Evolutionary conservation across 2,329 filamentous ascomycete species (phyloP).

Genomic region (Macroventuria anomochaeta): DNA sequence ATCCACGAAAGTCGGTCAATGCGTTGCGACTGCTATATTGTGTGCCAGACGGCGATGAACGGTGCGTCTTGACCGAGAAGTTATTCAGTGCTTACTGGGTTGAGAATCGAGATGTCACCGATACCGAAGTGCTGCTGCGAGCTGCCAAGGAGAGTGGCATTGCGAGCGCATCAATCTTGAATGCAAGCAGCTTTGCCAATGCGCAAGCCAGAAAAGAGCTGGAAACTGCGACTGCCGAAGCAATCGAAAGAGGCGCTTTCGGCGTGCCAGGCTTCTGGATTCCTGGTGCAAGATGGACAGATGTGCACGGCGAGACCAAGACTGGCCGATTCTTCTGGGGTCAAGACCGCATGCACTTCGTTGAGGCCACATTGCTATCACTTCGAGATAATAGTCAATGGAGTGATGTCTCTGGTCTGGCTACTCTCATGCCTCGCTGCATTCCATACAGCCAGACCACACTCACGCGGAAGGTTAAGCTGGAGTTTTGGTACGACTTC

Average conservation of each 20-base stretch:
- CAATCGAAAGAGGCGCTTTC: constrained; percentile 43
- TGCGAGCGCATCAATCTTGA: constrained; percentile 11
- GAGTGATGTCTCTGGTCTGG: constrained; percentile 22
- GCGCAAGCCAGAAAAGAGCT: constrained; percentile 31
- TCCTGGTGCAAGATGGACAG: constrained; percentile 28
- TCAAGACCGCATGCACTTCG: constrained; percentile 48
- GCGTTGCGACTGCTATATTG: constrained; percentile 40
- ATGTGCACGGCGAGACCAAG: constrained; percentile 19
- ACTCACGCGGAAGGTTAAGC: constrained; percentile 15
- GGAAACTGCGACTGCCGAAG: constrained; percentile 34
- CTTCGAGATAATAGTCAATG: constrained; percentile 16
- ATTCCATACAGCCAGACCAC: constrained; percentile 9
- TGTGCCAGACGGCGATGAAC: constrained; percentile 26
- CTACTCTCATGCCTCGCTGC: constrained; percentile 35
- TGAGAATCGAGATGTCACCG: constrained; percentile 36
- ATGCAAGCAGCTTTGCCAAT: constrained; percentile 24
- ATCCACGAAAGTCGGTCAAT: constrained; percentile 44
- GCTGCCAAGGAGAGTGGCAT: constrained; percentile 38
- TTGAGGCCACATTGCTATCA: constrained; percentile 37
- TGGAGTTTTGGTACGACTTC: constrained; percentile 48
- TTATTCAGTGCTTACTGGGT: constrained; percentile 46
- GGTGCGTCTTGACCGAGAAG: constrained; percentile 28
- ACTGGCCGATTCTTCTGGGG: constrained; percentile 44
- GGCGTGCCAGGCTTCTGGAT: constrained; percentile 48
- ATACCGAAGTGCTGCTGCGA: constrained; percentile 28